Evolutionary conservation across 108 stramenopile species (phyloP), one percentile per base, ranked within the genome.

Genomic region (Conticribra weissflogii): DNA sequence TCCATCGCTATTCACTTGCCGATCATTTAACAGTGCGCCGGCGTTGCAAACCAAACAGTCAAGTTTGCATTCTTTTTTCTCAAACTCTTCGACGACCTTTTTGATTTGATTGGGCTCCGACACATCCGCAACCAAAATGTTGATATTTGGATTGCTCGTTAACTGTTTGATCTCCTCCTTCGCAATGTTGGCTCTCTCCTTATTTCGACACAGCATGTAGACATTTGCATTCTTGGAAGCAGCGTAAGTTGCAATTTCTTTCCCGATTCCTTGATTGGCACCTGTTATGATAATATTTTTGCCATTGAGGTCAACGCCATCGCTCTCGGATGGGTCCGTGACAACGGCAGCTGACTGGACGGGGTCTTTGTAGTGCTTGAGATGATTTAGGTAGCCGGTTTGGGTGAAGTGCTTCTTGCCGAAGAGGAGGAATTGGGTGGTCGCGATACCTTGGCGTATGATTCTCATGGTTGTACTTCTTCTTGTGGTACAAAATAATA

Each of bases 21-120:
- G 76, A 16, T 95, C 87, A 60, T 96, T 94, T 54, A 95, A 82
- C 22, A 98, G 70, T 16, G 84, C 96, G 0, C 97, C 97, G 1
- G 94, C 97, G 69, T 96, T 96, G 69, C 97, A 98, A 15, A 98
- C 88, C 54, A 98, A 54, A 25, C 77, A 86, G 73, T 98, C 89
- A 2, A 98, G 53, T 63, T 83, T 72, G 8, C 47, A 19, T 80
- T 94, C 94, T 66, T 75, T 85, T 8, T 51, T 34, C 59, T 82
- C 66, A 16, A 95, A 73, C 41, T 82, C 72, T 34, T 73, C 33
- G 15, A 82, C 93, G 0, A 84, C 83, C 24, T 61, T 48, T 66
- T 76, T 54, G 27, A 97, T 83, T 48, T 87, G 86, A 28, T 67
- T 53, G 7, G 88, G 60, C 66, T 95, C 84, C 17, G 81, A 59